A percentile compares a stretch with the other conserved stretches of the same genome.
Conservation (phyloP, 1,284 basidiomycete species). For the Xerocomus tenax region DNA sequence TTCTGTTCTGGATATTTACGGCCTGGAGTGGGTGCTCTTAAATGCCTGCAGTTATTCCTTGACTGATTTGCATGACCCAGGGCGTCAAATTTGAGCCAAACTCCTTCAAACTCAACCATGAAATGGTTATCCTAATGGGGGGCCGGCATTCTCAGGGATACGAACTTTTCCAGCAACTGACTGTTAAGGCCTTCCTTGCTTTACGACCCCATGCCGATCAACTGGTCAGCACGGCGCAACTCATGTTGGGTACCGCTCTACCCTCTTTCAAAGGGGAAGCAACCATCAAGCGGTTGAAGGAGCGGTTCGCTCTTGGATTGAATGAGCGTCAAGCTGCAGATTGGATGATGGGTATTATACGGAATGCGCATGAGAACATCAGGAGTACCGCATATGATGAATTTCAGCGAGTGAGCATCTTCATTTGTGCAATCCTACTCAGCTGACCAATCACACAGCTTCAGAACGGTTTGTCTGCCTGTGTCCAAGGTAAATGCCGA, state of each 20-base stretch:
- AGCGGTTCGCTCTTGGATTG: constrained; percentile 78
- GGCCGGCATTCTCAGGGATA: constrained; percentile 90
- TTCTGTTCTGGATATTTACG: constrained; percentile 32
- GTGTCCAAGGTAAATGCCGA: background rate
- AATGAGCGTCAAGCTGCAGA: constrained; percentile 89
- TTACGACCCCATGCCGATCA: constrained; percentile 87
- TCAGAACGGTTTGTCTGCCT: constrained; percentile 41
- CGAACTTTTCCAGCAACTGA: constrained; percentile 86
- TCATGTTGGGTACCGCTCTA: constrained; percentile 93
- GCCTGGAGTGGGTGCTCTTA: constrained; percentile 51
- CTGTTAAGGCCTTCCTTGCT: constrained; percentile 93
- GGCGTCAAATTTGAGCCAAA: constrained; percentile 96
- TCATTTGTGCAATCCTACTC: background rate
- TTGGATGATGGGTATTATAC: constrained; percentile 81
- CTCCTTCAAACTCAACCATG: constrained; percentile 96
- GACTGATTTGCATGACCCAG: constrained; percentile 33
- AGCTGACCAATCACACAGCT: constrained; percentile 32
- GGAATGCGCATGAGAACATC: constrained; percentile 91
- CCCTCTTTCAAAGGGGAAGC: constrained; percentile 95
- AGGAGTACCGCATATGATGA: constrained; percentile 90
- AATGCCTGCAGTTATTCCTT: background rate
- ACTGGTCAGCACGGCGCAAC: constrained; percentile 76
- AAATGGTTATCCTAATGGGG: constrained; percentile 98
- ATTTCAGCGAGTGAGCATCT: constrained; percentile 65
- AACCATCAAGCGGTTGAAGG: constrained; percentile 80